Evolutionary conservation across 441 rosid species (phyloP).

Genomic region (Syzygium syzygioides): DNA sequence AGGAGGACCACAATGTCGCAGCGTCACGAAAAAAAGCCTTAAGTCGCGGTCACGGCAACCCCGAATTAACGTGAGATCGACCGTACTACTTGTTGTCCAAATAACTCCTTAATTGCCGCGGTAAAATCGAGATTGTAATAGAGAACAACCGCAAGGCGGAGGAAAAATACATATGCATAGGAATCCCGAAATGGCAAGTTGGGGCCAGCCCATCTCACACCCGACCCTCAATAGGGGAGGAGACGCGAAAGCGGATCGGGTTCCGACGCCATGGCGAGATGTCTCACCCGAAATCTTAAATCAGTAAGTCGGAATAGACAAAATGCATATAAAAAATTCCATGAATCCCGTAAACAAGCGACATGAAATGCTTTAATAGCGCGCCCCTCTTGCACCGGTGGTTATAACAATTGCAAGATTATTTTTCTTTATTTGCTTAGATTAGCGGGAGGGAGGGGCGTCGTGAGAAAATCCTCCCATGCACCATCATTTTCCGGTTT

Average conservation of each 20-base stretch:
- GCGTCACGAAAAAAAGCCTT: background rate
- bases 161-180: no score
- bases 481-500: background rate
- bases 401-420: background rate
- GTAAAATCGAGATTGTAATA: background rate
- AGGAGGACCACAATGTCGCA: background rate
- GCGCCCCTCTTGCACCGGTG: background rate
- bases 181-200: background rate
- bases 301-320: background rate
- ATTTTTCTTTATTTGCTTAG: background rate
- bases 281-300: background rate
- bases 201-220: rapidly evolving
- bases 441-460: background rate
- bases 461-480: background rate
- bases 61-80: background rate
- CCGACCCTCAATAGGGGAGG: rapidly evolving
- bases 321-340: background rate
- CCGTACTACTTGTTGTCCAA: rapidly evolving
- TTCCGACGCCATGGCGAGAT: rapidly evolving
- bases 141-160: background rate
- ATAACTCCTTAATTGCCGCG: background rate
- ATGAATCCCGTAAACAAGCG: background rate
- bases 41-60: background rate
- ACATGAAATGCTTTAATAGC: background rate
- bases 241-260: rapidly evolving